Evolutionary conservation across 2,329 filamentous ascomycete species (phyloP), one percentile per base, ranked within the genome.

Genomic region (Colletotrichum aenigma): DNA sequence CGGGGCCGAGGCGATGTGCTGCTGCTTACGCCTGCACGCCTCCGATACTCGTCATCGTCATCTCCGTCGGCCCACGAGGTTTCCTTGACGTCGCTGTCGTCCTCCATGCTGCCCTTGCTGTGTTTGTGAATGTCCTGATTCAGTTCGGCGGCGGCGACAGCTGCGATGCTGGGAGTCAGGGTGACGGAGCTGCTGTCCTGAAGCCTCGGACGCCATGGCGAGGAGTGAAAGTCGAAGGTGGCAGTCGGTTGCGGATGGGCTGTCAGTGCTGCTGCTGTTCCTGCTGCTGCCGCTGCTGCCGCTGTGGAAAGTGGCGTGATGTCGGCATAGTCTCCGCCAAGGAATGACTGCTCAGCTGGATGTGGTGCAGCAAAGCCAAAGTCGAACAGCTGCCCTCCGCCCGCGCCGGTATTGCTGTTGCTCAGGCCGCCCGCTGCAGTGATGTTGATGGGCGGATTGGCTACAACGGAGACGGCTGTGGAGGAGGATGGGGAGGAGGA

Each of bases 231-330:
- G 30, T 70, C 71, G 15, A 77, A 77, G 16, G 62, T 48, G 55
- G 73, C 36, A 9, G 75, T 64, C 55, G 66, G 56, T 64, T 75
- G 73, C 73, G 55, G 55, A 34, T 62, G 62, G 43, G 69, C 68
- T 32, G 70, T 67, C 56, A 30, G 61, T 28, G 43, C 64, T 32
- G 66, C 68, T 28, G 56, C 64, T 24, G 66, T 56, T 32, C 21
- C 30, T 36, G 66, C 66, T 69, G 67, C 52, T 34, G 30, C 61
- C 16, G 66, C 66, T 69, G 67, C 52, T 34, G 30, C 61, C 16
- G 48, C 60, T 66, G 66, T 70, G 74, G 74, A 76, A 66, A 76
- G 74, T 76, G 74, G 74, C 66, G 52, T 76, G 74, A 76, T 76
- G 66, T 71, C 43, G 60, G 61, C 74, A 67, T 75, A 76, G 34